Evolutionary conservation across 768 basidiomycete species (phyloP).

Genomic region (Daedaleopsis nitida): DNA sequence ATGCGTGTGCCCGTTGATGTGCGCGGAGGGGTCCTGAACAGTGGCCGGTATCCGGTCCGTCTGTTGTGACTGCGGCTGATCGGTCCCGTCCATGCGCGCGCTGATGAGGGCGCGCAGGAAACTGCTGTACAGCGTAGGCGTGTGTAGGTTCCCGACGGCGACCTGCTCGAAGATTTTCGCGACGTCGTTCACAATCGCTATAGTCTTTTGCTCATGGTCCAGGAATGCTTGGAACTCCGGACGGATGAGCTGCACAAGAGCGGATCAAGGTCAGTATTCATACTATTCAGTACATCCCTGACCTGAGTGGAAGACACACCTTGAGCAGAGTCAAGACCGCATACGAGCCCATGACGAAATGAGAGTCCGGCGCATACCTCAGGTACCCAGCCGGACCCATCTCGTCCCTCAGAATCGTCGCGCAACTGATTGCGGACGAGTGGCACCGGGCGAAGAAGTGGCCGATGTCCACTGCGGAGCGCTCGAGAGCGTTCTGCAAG

Average conservation of each 20-base stretch:
- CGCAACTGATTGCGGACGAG: slow-evolving; percentile 68
- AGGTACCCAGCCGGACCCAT: slow-evolving; percentile 77
- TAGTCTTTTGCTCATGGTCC: slow-evolving; percentile 70
- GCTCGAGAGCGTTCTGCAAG: slow-evolving; percentile 92
- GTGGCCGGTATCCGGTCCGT: background rate
- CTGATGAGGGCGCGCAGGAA: slow-evolving; percentile 81
- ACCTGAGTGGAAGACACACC: no score
- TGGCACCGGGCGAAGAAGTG: slow-evolving; percentile 86
- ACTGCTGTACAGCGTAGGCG: slow-evolving; percentile 85
- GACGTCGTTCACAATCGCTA: slow-evolving; percentile 75
- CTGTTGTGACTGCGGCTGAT: slow-evolving; percentile 1
- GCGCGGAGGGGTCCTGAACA: slow-evolving; percentile 15
- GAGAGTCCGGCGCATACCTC: slow-evolving; percentile 86
- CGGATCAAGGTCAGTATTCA: background rate
- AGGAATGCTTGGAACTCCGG: slow-evolving; percentile 81
- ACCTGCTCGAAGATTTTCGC: slow-evolving; percentile 78
- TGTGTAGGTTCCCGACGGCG: slow-evolving; percentile 80
- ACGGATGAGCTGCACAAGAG: slow-evolving; percentile 62
- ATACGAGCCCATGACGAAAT: slow-evolving; percentile 91
- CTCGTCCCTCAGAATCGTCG: slow-evolving; percentile 73
- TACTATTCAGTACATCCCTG: background rate
- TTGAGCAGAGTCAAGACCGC: slow-evolving; percentile 91
- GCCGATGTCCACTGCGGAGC: slow-evolving; percentile 67
- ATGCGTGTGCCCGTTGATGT: slow-evolving; percentile 3
- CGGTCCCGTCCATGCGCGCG: slow-evolving; percentile 40